Percentiles rank a stretch among this genome's conserved stretches.
Evolutionary conservation across 1,139 yeast genomes (phyloP).

Genomic region (Wickerhamiella infanticola): DNA sequence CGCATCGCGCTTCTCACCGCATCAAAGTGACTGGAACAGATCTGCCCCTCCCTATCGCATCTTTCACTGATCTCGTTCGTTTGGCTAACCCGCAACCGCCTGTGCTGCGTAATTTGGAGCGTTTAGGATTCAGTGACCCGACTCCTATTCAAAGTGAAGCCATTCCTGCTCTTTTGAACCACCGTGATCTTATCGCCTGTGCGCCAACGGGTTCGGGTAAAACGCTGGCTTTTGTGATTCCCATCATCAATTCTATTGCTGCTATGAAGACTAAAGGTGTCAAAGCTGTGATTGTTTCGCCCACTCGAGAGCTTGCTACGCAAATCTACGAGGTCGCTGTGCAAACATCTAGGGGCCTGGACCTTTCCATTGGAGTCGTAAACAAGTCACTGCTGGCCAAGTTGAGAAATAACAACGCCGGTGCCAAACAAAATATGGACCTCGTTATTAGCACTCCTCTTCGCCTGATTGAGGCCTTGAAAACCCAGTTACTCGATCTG

Average conservation of each 20-base stretch:
- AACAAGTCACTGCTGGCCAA: constrained; percentile 66
- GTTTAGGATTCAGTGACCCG: constrained; percentile 64
- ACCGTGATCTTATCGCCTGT: constrained; percentile 66
- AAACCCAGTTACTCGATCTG: constrained; percentile 43
- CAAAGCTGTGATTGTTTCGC: constrained; percentile 71
- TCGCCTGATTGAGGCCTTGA: constrained; percentile 65
- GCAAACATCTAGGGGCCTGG: constrained; percentile 32
- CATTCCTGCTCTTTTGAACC: constrained; percentile 50
- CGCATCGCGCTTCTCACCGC: constrained; percentile 38
- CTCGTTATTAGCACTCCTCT: constrained; percentile 78
- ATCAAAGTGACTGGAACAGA: constrained; percentile 64
- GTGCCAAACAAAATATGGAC: constrained; percentile 53
- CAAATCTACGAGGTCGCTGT: constrained; percentile 67
- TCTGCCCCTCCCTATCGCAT: constrained; percentile 74
- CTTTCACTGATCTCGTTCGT: constrained; percentile 61
- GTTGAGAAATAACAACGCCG: constrained; percentile 38
- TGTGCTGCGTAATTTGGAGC: constrained; percentile 48
- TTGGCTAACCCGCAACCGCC: constrained; percentile 53
- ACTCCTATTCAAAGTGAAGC: constrained; percentile 86
- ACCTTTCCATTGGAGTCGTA: constrained; percentile 49
- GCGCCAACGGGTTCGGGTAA: constrained; percentile 95
- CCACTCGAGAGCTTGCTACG: constrained; percentile 80
- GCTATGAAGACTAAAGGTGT: constrained; percentile 28
- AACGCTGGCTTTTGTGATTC: constrained; percentile 75
- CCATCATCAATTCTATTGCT: constrained; percentile 42